A percentile compares a stretch with the other conserved stretches of the same genome.
These are phyloP conservation scores for Collybia sp. DNA, from an alignment of 768 basidiomycete genomes.

Conservation along the genomic window DNA sequence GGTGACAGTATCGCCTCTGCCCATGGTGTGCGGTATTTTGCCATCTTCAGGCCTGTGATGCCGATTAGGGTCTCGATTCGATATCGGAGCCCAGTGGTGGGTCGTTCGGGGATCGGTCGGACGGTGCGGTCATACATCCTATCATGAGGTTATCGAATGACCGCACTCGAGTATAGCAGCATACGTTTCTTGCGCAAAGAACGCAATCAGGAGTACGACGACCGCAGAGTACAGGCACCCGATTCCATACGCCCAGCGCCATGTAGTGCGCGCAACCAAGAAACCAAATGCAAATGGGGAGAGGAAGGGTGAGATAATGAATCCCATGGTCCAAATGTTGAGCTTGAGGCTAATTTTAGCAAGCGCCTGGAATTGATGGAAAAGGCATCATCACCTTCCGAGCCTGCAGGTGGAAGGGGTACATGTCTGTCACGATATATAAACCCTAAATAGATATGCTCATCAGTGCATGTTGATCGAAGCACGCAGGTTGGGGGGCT, in stretches of 20 bases:
- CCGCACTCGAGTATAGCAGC: conserved; percentile 11
- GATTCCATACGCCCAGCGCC: conserved; percentile 66
- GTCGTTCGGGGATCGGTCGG: conserved; percentile 32
- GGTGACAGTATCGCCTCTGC: conserved; percentile 25
- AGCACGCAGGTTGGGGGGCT: conserved; percentile 15
- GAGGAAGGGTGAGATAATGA: conserved; percentile 55
- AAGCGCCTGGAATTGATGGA: conserved; percentile 8
- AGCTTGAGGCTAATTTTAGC: conserved; percentile 24
- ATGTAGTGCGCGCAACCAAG: conserved; percentile 51
- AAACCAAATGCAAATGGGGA: conserved; percentile 68
- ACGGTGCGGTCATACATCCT: conserved; percentile 51
- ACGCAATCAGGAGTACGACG: conserved; percentile 35
- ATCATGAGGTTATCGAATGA: conserved; percentile 1
- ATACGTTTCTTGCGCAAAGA: conserved; percentile 57
- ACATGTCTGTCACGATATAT: conserved; percentile 59
- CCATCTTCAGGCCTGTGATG: conserved; percentile 47
- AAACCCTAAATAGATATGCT: conserved; percentile 34
- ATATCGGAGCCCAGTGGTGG: conserved; percentile 34
- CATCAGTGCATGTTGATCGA: not conserved
- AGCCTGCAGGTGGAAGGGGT: conserved; percentile 66
- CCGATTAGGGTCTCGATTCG: conserved; percentile 50
- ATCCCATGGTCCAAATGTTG: conserved; percentile 56
- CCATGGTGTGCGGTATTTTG: conserved; percentile 33
- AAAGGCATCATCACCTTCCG: conserved; percentile 41
- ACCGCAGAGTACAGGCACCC: conserved; percentile 52